Base-by-base conservation (phyloP, 805 yeast genomes). In the Starmera dryadoides region DNA sequence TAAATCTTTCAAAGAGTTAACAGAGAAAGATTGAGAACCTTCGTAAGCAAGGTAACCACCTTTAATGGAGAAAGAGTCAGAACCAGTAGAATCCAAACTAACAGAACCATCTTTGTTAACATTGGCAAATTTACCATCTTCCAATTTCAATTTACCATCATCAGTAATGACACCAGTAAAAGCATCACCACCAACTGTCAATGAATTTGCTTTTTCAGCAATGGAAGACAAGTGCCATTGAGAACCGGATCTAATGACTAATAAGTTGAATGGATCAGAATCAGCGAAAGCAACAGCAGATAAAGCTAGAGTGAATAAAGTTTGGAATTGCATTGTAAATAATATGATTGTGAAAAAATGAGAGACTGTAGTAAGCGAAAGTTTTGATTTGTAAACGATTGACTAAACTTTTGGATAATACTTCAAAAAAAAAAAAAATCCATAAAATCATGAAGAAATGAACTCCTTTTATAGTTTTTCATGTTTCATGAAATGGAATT, bases 31-130 rank as follows among this genome's bases (percentile, higher is more conserved):
- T 20, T 53, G 46, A 23, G 56, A 46, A 33, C 62, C 64, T 28
- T 59, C 42, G 52, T 55, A 65, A 4, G 48, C 46, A 52, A 73
- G 60, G 50, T 58, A 46, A 28, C 67, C 70, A 33, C 59, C 52
- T 7, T 48, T 22, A 46, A 73, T 58, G 21, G 69, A 47, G 50
- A 68, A 73, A 4, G 71, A 67, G 16, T 60, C 42, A 26, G 69
- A 54, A 34, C 69, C 60, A 15, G 52, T 52, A 14, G 52, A 10
- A 26, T 51, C 51, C 21, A 60, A 34, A 34, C 50, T 57, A 33
- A 55, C 52, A 16, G 50, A 38, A 39, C 46, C 52, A 33, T 47
- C 55, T 12, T 44, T 33, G 35, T 36, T 41, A 21, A 55, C 57
- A 37, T 52, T 56, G 23, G 56, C 63, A 44, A 39, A 62, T 11